Percentiles rank a stretch among this genome's conserved stretches.
Evolutionary conservation across 2,329 filamentous ascomycete species (phyloP).

Genomic region (Arthrobotrys sinensis): DNA sequence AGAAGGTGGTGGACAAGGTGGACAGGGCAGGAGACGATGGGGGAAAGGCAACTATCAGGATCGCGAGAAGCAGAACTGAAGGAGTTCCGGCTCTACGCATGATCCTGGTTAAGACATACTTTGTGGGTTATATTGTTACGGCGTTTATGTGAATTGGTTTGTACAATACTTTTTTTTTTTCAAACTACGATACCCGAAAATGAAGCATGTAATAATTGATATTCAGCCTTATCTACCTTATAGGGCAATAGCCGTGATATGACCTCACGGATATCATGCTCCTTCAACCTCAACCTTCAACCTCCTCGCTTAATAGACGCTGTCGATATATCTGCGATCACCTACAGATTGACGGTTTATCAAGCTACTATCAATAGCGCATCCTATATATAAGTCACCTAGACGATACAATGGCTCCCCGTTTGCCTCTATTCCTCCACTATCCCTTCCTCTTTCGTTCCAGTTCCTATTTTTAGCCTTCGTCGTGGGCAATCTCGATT

Average conservation of each 20-base stretch:
- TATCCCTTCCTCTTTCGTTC: neutral
- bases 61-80: conserved; percentile 45
- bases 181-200: conserved; percentile 26
- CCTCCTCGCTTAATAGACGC: conserved; percentile 21
- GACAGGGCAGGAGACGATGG: conserved; percentile 41
- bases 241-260: conserved; percentile 20
- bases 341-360: conserved; percentile 19
- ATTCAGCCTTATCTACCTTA: conserved; percentile 14
- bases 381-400: conserved; percentile 23
- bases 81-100: neutral
- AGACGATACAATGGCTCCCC: neutral
- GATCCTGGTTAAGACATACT: neutral
- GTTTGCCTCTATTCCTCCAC: neutral
- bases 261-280: conserved; percentile 13
- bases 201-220: conserved; percentile 35
- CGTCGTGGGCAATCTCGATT: neutral
- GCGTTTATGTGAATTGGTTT: conserved; percentile 21
- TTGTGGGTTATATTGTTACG: conserved; percentile 6
- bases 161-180: conserved; percentile 31
- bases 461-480: conserved; percentile 5
- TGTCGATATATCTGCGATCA: conserved; percentile 29
- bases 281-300: conserved; percentile 16
- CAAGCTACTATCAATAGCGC: conserved; percentile 4
- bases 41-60: conserved; percentile 56
- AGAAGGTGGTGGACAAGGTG: conserved; percentile 19